Percentiles rank a stretch among this genome's conserved stretches.
Conservation (phyloP, 2,329 filamentous ascomycete species). For the Pseudogymnoascus verrucosus region DNA sequence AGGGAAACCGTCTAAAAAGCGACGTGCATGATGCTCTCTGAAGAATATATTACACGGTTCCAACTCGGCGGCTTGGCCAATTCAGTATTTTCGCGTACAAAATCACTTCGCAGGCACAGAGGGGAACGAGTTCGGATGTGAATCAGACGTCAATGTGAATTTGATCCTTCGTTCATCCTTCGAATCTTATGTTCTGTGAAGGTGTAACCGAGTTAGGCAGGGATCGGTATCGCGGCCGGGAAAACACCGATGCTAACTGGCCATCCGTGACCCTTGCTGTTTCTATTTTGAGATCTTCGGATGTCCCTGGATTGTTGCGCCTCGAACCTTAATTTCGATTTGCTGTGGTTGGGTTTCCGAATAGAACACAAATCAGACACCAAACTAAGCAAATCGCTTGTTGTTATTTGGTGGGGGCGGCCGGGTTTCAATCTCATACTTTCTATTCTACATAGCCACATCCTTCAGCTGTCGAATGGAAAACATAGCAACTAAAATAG, state of each 20-base stretch:
- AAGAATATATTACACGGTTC: not conserved
- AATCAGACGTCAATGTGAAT: not conserved
- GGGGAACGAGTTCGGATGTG: not conserved
- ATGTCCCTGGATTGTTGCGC: not conserved
- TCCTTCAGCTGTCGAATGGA: not conserved
- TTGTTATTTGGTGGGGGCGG: not conserved
- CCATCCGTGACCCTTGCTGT: not conserved
- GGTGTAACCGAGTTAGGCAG: not conserved
- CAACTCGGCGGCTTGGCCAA: not conserved
- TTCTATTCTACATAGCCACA: not conserved
- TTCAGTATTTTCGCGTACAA: not conserved
- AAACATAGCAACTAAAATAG: not conserved
- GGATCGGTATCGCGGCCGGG: not conserved
- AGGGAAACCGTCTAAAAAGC: not conserved
- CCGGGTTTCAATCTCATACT: not conserved
- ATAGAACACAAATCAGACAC: not conserved
- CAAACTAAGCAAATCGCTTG: not conserved
- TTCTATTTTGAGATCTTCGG: not conserved
- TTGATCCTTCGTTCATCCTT: not conserved
- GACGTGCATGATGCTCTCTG: not conserved
- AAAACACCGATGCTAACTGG: not conserved
- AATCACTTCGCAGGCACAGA: not conserved
- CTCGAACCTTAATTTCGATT: slow-evolving; percentile 4
- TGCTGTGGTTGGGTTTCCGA: not conserved
- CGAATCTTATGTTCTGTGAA: not conserved